phyloP scores from a whole-genome alignment of 2,329 filamentous ascomycete genomes.

The Venturia carpophila region DNA sequence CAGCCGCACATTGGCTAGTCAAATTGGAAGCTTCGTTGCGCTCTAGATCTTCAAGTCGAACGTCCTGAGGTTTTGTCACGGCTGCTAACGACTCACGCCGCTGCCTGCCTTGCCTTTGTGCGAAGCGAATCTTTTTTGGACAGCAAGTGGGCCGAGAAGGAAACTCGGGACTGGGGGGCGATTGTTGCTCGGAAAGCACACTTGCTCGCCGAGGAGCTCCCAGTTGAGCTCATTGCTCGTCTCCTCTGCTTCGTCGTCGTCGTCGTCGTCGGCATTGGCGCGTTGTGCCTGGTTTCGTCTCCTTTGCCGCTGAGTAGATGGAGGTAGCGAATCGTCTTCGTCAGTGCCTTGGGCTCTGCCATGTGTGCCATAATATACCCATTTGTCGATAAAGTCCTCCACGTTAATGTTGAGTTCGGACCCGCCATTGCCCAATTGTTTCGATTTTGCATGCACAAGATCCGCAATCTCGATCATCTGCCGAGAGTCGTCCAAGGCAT shows the following conservation, averaged over 20 bases:
- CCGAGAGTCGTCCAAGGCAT: slow-evolving; percentile 86
- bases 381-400: slow-evolving; percentile 87
- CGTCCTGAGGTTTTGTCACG: slow-evolving; percentile 54
- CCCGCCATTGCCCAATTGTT: slow-evolving; percentile 65
- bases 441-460: slow-evolving; percentile 68
- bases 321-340: slow-evolving; percentile 41
- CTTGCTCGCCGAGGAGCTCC: slow-evolving; percentile 71
- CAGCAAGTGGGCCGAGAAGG: slow-evolving; percentile 77
- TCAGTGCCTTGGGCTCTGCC: slow-evolving; percentile 47
- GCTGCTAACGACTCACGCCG: slow-evolving; percentile 29
- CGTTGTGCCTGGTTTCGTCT: slow-evolving; percentile 26
- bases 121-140: slow-evolving; percentile 69
- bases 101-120: slow-evolving; percentile 56
- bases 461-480: slow-evolving; percentile 75
- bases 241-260: slow-evolving; percentile 47
- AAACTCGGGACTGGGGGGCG: slow-evolving; percentile 76
- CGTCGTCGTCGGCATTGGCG: slow-evolving; percentile 44
- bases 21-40: slow-evolving; percentile 66
- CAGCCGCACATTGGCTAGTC: slow-evolving; percentile 68
- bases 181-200: slow-evolving; percentile 63
- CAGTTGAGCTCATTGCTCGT: slow-evolving; percentile 77
- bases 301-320: slow-evolving; percentile 42
- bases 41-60: slow-evolving; percentile 67
- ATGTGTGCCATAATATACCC: slow-evolving; percentile 73
- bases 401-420: slow-evolving; percentile 68